A percentile compares a stretch with the other conserved stretches of the same genome.
Conservation (phyloP, 2,329 filamentous ascomycete species). For the Cephalotrichum gorgonifer region DNA sequence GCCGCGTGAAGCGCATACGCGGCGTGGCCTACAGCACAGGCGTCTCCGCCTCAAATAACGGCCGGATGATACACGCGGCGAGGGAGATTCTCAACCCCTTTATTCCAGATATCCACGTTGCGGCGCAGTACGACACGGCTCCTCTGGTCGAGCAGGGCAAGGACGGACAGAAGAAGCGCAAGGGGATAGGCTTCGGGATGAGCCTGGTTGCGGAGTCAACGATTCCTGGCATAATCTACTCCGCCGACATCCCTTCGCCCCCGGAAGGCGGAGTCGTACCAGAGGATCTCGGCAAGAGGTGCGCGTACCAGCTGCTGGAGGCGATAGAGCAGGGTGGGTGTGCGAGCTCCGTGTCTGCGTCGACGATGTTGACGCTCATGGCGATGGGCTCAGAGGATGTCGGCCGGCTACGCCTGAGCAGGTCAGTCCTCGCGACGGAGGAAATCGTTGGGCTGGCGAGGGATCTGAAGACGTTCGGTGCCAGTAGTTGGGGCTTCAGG, state of each 20-base stretch:
- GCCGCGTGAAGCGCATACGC: conserved; percentile 76
- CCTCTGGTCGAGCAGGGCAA: conserved; percentile 44
- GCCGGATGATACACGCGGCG: conserved; percentile 85
- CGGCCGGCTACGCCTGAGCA: conserved; percentile 71
- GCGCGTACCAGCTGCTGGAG: conserved; percentile 83
- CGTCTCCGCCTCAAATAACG: conserved; percentile 86
- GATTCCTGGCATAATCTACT: conserved; percentile 69
- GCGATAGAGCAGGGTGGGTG: conserved; percentile 74
- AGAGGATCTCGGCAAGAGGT: conserved; percentile 81
- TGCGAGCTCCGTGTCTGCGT: conserved; percentile 59
- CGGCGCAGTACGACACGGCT: conserved; percentile 63
- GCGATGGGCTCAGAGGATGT: conserved; percentile 97
- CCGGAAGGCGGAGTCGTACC: conserved; percentile 72
- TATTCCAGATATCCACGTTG: conserved; percentile 83
- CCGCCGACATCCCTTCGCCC: conserved; percentile 69
- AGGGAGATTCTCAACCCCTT: conserved; percentile 79
- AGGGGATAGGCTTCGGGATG: conserved; percentile 85
- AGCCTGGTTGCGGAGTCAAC: conserved; percentile 89
- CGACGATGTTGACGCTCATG: conserved; percentile 79
- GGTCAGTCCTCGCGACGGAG: conserved; percentile 72
- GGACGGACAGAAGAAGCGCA: conserved; percentile 45
- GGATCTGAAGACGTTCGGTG: conserved; percentile 81
- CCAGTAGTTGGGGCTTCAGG: conserved; percentile 81
- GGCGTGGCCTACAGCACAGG: conserved; percentile 92
- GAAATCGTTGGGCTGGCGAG: conserved; percentile 70